Conservation (phyloP, 257 asterid species). For the Nemophila menziesii region DNA sequence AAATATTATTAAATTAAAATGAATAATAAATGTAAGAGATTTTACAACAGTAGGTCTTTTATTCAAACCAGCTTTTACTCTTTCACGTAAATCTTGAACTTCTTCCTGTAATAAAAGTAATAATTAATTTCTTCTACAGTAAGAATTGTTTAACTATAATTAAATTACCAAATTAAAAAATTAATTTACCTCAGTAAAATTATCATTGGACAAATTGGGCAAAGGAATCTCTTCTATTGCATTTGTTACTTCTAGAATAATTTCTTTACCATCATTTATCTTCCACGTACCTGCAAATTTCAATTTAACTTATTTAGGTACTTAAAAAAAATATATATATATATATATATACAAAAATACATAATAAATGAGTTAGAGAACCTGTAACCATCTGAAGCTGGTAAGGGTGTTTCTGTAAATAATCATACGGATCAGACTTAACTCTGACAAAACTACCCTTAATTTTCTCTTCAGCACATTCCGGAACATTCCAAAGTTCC, state of each 20-base stretch:
- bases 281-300: slow-evolving; percentile 41
- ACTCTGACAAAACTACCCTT: slow-evolving; percentile 84
- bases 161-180: background rate
- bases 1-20: background rate
- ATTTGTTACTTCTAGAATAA: slow-evolving; percentile 50
- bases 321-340: background rate
- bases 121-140: background rate
- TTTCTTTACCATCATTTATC: slow-evolving; percentile 28
- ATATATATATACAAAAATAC: too few species aligned
- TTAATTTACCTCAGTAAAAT: slow-evolving; percentile 52
- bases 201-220: slow-evolving; percentile 56
- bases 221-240: slow-evolving; percentile 34
- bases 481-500: slow-evolving; percentile 53
- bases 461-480: slow-evolving; percentile 41
- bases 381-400: slow-evolving; percentile 86
- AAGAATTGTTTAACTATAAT: too few species aligned
- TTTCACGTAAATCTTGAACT: slow-evolving; percentile 53
- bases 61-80: slow-evolving; percentile 59
- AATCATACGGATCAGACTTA: slow-evolving; percentile 69
- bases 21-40: slow-evolving; percentile 9
- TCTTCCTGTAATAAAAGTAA: slow-evolving; percentile 54
- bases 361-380: slow-evolving; percentile 10
- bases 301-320: background rate
- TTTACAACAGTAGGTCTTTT: slow-evolving; percentile 58
- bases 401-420: slow-evolving; percentile 51